These are phyloP conservation scores for Suhomyces taliae DNA, from an alignment of 1,139 yeast species.

Conservation along the genomic window DNA sequence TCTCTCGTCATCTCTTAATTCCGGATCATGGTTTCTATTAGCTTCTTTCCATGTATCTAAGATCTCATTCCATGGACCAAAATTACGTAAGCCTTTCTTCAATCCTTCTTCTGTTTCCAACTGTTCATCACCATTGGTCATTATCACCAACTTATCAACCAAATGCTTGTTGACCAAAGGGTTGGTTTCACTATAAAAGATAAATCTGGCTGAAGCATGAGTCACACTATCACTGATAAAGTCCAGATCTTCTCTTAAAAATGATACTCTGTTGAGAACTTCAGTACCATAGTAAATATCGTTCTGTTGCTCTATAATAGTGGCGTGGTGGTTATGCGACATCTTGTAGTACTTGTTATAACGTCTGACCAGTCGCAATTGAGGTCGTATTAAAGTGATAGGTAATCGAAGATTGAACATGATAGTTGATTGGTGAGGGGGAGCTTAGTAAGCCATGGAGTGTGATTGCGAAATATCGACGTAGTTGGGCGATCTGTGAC, in stretches of 20 bases:
- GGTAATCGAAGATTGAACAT: background rate
- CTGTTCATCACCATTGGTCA: conserved; percentile 38
- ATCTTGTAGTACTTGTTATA: conserved; percentile 9
- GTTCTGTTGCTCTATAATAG: conserved; percentile 24
- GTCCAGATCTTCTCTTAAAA: conserved; percentile 63
- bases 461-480: background rate
- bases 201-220: conserved; percentile 55
- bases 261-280: conserved; percentile 75
- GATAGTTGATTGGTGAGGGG: background rate
- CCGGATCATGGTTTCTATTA: conserved; percentile 35
- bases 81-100: conserved; percentile 19
- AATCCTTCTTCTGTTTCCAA: conserved; percentile 9
- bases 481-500: too few relatives aligned
- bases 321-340: conserved; percentile 10
- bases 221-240: conserved; percentile 57
- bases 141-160: conserved; percentile 30
- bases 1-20: conserved; percentile 29
- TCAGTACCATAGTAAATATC: conserved; percentile 50
- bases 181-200: conserved; percentile 45
- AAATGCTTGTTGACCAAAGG: conserved; percentile 39
- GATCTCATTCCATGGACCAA: conserved; percentile 25
- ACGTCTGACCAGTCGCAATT: background rate
- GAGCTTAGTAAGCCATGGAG: background rate
- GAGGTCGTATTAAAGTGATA: background rate
- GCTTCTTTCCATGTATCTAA: conserved; percentile 30